A percentile compares a stretch with the other conserved stretches of the same genome.
phyloP scores from a whole-genome alignment of 495 filamentous ascomycete genomes.

The Staphylotrichum tortipilum region DNA sequence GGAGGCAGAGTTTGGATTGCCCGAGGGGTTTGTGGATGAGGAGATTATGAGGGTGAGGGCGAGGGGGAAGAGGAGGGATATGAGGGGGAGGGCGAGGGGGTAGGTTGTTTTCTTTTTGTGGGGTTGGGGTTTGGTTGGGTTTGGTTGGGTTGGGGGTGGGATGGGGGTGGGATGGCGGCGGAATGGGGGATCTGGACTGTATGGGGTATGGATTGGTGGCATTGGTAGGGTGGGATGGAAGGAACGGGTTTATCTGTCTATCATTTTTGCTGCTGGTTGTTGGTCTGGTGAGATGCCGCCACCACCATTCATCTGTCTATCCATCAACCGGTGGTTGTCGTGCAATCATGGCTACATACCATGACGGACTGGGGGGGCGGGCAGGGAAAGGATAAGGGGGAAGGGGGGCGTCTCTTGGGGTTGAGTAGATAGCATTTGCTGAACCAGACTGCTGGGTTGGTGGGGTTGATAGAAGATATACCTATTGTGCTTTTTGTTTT shows the following conservation, averaged over 20 bases:
- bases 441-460: neutral
- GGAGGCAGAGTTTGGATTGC: conserved; percentile 65
- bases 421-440: neutral
- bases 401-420: neutral
- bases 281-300: no score
- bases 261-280: no score
- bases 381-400: neutral
- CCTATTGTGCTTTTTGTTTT: no score
- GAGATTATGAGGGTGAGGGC: conserved; percentile 59
- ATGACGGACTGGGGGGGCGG: no score
- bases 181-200: neutral
- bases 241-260: no score
- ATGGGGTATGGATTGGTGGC: no score
- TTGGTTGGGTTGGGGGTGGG: no score
- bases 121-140: no score
- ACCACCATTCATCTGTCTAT: no score
- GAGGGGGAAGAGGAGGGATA: conserved; percentile 45
- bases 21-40: conserved; percentile 57
- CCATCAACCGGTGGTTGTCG: no score
- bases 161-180: neutral
- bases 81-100: conserved; percentile 14
- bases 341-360: no score
- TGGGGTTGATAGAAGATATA: neutral
- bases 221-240: no score
- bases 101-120: neutral